phyloP scores from a whole-genome alignment of 331 rosid species.

The Quercus lobata region DNA sequence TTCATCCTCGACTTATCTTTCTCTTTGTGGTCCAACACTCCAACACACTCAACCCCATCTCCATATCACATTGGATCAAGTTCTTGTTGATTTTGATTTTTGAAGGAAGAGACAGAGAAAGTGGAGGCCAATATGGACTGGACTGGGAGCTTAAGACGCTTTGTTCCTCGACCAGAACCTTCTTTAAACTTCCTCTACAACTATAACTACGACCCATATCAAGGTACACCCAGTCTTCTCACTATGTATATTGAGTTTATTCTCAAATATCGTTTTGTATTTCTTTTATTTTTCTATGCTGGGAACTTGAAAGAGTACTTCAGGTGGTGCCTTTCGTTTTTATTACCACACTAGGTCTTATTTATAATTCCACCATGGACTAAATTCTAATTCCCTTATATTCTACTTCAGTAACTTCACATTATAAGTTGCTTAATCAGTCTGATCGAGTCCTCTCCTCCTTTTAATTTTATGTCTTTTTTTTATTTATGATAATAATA shows the following conservation, averaged over 20 bases:
- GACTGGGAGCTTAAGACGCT: slow-evolving; percentile 56
- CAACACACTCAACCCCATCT: slow-evolving; percentile 5
- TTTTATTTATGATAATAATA: too few species aligned
- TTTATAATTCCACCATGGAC: too few species aligned
- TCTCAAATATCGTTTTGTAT: slow-evolving; percentile 4
- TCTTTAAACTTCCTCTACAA: slow-evolving; percentile 77
- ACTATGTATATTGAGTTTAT: not conserved
- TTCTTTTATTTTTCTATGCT: not conserved
- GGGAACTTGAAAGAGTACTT: not conserved
- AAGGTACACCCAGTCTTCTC: slow-evolving; percentile 33
- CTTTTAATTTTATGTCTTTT: too few species aligned
- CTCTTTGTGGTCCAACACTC: slow-evolving; percentile 53
- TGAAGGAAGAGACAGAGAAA: slow-evolving; percentile 21
- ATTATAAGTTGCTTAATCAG: not conserved
- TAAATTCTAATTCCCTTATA: too few species aligned
- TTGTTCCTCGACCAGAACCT: slow-evolving; percentile 59
- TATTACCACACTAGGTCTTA: not conserved
- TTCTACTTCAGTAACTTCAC: not conserved
- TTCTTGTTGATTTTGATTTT: slow-evolving; percentile 9
- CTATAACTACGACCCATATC: slow-evolving; percentile 47
- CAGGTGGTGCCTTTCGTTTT: not conserved
- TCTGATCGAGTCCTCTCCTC: too few species aligned
- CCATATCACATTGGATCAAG: slow-evolving; percentile 33
- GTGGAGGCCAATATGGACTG: slow-evolving; percentile 58
- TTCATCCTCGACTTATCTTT: not conserved